Conservation (phyloP, 2,329 filamentous ascomycete genomes). For the Catunica adiposa region DNA sequence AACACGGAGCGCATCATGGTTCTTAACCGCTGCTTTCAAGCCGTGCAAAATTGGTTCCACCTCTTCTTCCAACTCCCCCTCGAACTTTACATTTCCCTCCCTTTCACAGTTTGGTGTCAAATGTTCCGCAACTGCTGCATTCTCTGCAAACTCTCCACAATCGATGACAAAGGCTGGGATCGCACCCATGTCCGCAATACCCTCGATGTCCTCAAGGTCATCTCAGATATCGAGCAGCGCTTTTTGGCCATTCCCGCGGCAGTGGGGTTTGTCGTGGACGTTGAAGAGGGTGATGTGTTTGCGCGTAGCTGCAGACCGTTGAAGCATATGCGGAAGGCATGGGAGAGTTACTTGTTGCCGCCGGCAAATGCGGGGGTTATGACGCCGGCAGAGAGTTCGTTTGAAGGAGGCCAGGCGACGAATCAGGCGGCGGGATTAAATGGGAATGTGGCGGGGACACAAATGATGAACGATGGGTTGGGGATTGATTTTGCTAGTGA, state of each 20-base stretch:
- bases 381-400: slow-evolving; percentile 21
- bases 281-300: slow-evolving; percentile 7
- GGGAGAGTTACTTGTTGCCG: slow-evolving; percentile 18
- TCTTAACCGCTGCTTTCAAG: slow-evolving; percentile 10
- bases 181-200: slow-evolving; percentile 5
- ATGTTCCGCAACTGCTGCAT: slow-evolving; percentile 13
- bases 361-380: slow-evolving; percentile 19
- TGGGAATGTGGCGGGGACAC: not conserved
- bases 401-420: slow-evolving; percentile 19
- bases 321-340: slow-evolving; percentile 10
- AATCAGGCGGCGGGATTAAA: not conserved
- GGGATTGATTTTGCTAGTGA: slow-evolving; percentile 11
- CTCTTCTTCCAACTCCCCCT: slow-evolving; percentile 9
- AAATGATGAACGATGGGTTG: slow-evolving; percentile 4
- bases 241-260: slow-evolving; percentile 1
- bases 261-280: slow-evolving; percentile 8
- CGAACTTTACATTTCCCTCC: slow-evolving; percentile 6
- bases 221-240: slow-evolving; percentile 4
- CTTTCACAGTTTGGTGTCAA: slow-evolving; percentile 13
- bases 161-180: slow-evolving; percentile 12
- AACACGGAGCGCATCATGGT: slow-evolving; percentile 10
- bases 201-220: slow-evolving; percentile 8
- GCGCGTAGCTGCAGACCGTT: slow-evolving; percentile 10
- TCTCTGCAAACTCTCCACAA: slow-evolving; percentile 11
- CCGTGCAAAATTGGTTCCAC: slow-evolving; percentile 7